These are phyloP conservation scores for Arabidopsis arenosa DNA, from an alignment of 345 rosid genomes.

Conservation along the genomic window DNA sequence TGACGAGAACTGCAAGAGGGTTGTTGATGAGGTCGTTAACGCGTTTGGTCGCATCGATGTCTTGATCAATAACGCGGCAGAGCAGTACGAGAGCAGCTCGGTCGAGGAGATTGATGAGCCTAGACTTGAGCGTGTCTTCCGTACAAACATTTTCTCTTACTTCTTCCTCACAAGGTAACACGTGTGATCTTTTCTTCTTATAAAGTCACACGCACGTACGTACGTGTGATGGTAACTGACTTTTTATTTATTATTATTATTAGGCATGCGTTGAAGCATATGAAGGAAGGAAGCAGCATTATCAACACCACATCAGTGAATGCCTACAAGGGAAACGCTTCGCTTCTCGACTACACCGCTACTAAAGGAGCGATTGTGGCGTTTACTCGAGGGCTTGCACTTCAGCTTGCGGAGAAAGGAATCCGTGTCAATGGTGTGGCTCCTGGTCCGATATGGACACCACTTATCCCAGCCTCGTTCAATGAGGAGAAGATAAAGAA, in stretches of 20 bases:
- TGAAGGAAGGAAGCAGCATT: slow-evolving; percentile 77
- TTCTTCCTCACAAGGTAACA: slow-evolving; percentile 60
- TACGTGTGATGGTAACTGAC: no score
- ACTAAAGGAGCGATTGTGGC: slow-evolving; percentile 86
- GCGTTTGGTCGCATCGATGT: slow-evolving; percentile 66
- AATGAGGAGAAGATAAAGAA: slow-evolving; percentile 53
- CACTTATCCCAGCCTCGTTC: slow-evolving; percentile 72
- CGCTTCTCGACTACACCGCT: slow-evolving; percentile 69
- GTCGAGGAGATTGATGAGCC: slow-evolving; percentile 74
- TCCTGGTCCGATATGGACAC: slow-evolving; percentile 91
- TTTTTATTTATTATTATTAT: no score
- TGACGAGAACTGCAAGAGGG: slow-evolving; percentile 68
- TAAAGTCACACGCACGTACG: neutral
- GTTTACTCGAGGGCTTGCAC: slow-evolving; percentile 74
- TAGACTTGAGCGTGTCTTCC: slow-evolving; percentile 74
- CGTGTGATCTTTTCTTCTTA: neutral
- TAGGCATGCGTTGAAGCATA: slow-evolving; percentile 75
- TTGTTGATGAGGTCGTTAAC: slow-evolving; percentile 64
- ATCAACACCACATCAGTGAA: slow-evolving; percentile 74
- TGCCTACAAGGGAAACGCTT: slow-evolving; percentile 66
- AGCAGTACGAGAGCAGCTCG: slow-evolving; percentile 55
- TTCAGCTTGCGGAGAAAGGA: slow-evolving; percentile 63
- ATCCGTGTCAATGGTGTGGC: slow-evolving; percentile 78
- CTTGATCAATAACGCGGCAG: slow-evolving; percentile 74
- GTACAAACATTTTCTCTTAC: slow-evolving; percentile 73